These are phyloP conservation scores for Nannizziopsis arthrosporioides DNA, from an alignment of 2,329 filamentous ascomycete species.

Conservation along the genomic window DNA sequence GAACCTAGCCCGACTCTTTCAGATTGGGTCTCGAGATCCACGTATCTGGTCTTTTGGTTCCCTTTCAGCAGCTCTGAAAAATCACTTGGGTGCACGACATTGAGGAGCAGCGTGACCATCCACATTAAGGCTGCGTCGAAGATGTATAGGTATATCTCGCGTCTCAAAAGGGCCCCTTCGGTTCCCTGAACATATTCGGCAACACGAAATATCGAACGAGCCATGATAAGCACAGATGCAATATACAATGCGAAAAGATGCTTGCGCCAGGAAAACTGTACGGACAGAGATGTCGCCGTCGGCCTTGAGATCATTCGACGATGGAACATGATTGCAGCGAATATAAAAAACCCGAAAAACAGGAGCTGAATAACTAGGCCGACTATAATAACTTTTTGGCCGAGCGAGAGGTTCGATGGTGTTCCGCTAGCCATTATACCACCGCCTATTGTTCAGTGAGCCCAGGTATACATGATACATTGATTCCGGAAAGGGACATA, in stretches of 20 bases:
- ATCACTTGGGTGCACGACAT: conserved; percentile 13
- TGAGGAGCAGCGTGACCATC: conserved; percentile 16
- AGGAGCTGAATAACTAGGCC: conserved; percentile 48
- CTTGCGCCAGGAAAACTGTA: conserved; percentile 21
- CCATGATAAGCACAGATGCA: conserved; percentile 22
- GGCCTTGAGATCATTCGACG: conserved; percentile 28
- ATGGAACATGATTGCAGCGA: conserved; percentile 42
- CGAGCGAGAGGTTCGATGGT: conserved; percentile 13
- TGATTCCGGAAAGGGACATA: conserved; percentile 7
- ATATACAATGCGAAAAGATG: conserved; percentile 24
- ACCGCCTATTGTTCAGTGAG: conserved; percentile 18
- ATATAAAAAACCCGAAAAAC: conserved; percentile 46
- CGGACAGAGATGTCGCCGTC: conserved; percentile 14
- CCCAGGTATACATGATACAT: neutral
- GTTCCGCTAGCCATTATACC: conserved; percentile 22
- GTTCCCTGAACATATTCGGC: conserved; percentile 25
- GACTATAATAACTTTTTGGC: conserved; percentile 39
- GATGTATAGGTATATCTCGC: conserved; percentile 25
- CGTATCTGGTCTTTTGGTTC: neutral
- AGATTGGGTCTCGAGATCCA: conserved; percentile 3
- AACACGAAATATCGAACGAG: conserved; percentile 26
- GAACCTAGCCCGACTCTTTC: neutral
- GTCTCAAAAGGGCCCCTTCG: conserved; percentile 22
- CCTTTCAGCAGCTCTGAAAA: conserved; percentile 5
- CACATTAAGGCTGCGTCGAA: conserved; percentile 26